phyloP scores from a whole-genome alignment of 108 stramenopile species.

The Skeletonema marinoi region DNA sequence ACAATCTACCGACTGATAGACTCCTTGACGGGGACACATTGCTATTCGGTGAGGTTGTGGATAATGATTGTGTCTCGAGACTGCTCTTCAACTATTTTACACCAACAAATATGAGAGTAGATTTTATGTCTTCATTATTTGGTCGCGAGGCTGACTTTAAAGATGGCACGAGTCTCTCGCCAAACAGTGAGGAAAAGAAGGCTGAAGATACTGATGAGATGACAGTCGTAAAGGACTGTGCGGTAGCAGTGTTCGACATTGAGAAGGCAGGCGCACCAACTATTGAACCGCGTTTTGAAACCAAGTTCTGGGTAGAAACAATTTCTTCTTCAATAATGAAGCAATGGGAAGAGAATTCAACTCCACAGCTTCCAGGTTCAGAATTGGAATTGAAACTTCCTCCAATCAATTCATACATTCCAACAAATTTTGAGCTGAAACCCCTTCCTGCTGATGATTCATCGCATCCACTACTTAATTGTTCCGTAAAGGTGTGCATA shows the following conservation, averaged over 20 bases:
- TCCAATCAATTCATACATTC: conserved; percentile 76
- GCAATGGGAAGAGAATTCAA: conserved; percentile 44
- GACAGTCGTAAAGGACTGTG: conserved; percentile 2
- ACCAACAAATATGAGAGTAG: conserved; percentile 72
- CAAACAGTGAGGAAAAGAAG: conserved; percentile 25
- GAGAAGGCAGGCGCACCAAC: conserved; percentile 26
- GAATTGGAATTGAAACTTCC: conserved; percentile 71
- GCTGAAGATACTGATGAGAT: conserved; percentile 20
- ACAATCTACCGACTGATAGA: conserved; percentile 63
- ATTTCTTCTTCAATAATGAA: conserved; percentile 46
- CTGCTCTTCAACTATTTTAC: conserved; percentile 69
- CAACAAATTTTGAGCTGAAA: conserved; percentile 69
- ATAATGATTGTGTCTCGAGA: conserved; percentile 31
- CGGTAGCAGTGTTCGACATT: conserved; percentile 12
- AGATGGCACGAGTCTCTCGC: background rate
- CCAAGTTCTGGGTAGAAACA: conserved; percentile 54
- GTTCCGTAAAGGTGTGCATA: conserved; percentile 78
- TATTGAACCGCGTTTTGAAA: conserved; percentile 67
- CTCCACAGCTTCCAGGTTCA: conserved; percentile 55
- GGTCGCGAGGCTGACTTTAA: conserved; percentile 69
- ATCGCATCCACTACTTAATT: conserved; percentile 75
- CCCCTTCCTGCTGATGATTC: conserved; percentile 71
- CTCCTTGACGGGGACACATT: conserved; percentile 75
- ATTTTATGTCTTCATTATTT: conserved; percentile 72
- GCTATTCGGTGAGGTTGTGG: conserved; percentile 71